These are phyloP conservation scores for Citeromyces hawaiiensis DNA, from an alignment of 1,139 yeast genomes.

Conservation along the genomic window DNA sequence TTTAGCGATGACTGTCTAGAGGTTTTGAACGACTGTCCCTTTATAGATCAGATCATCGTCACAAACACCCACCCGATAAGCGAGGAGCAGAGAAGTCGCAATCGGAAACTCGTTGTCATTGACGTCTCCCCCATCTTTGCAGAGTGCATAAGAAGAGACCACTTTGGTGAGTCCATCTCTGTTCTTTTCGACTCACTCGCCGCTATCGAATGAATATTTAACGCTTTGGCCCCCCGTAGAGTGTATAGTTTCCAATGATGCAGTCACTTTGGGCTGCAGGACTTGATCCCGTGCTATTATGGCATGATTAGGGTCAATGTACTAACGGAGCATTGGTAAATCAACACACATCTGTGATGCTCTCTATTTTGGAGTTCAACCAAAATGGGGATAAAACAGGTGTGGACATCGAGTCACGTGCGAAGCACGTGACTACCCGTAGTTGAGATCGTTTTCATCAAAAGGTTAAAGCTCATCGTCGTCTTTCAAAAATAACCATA, in stretches of 20 bases:
- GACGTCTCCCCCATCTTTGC: constrained; percentile 94
- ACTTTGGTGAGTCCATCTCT: constrained; percentile 91
- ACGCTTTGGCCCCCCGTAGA: background rate
- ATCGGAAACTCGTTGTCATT: constrained; percentile 65
- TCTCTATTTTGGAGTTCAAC: constrained; percentile 1
- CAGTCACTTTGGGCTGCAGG: constrained; percentile 47
- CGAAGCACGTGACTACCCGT: too few species aligned
- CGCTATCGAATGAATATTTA: constrained; percentile 29
- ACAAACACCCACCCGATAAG: constrained; percentile 93
- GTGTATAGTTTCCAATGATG: constrained; percentile 33
- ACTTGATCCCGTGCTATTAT: constrained; percentile 23
- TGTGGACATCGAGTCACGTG: too few species aligned
- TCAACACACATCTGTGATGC: constrained; percentile 8
- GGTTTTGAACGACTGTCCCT: constrained; percentile 59
- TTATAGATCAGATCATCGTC: constrained; percentile 81
- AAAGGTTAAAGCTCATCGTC: too few species aligned
- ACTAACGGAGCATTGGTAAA: constrained; percentile 61
- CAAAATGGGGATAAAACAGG: constrained; percentile 2
- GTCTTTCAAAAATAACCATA: too few species aligned
- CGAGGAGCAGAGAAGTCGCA: constrained; percentile 37
- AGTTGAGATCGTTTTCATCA: too few species aligned
- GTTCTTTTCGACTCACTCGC: constrained; percentile 82
- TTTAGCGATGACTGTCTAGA: constrained; percentile 83
- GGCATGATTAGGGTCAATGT: constrained; percentile 14
- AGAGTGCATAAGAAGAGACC: constrained; percentile 97